phyloP scores from a whole-genome alignment of 345 rosid genomes.

The Linum trigynum region DNA sequence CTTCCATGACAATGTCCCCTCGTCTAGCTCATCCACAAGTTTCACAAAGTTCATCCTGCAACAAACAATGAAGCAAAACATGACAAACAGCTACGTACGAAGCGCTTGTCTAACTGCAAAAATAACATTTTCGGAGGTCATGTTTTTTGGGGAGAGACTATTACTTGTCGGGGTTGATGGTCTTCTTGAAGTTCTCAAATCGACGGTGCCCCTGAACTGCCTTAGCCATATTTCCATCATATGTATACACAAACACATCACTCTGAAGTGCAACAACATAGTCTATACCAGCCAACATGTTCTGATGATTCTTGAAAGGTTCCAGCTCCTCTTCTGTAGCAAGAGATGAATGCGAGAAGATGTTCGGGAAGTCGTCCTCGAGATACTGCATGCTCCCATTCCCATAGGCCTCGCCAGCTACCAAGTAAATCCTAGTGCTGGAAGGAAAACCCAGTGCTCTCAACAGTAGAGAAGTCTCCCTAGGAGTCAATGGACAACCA shows the following conservation, averaged over 20 bases:
- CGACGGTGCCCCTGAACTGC: slow-evolving; percentile 93
- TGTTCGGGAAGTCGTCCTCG: slow-evolving; percentile 50
- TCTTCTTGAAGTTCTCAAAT: slow-evolving; percentile 76
- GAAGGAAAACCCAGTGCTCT: slow-evolving; percentile 69
- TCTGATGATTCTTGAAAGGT: slow-evolving; percentile 74
- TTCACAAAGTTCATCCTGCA: slow-evolving; percentile 78
- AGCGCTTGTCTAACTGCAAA: background rate
- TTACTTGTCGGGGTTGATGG: slow-evolving; percentile 86
- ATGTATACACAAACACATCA: slow-evolving; percentile 75
- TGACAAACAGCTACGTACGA: background rate
- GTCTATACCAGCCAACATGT: slow-evolving; percentile 92
- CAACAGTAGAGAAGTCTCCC: slow-evolving; percentile 88
- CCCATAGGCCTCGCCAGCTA: slow-evolving; percentile 94
- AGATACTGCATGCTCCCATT: slow-evolving; percentile 79
- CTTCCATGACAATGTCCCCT: slow-evolving; percentile 73
- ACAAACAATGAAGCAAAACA: slow-evolving; percentile 1
- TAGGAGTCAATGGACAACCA: slow-evolving; percentile 85
- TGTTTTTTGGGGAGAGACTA: background rate
- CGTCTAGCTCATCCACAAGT: slow-evolving; percentile 70
- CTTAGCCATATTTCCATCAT: slow-evolving; percentile 97
- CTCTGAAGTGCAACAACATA: slow-evolving; percentile 83
- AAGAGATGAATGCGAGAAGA: slow-evolving; percentile 81
- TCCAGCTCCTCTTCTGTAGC: slow-evolving; percentile 60
- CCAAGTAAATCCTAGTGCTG: slow-evolving; percentile 74
- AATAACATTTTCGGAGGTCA: background rate